Evolutionary conservation across 1,284 basidiomycete genomes (phyloP).

Genomic region (Butyriboletus appendiculatus): DNA sequence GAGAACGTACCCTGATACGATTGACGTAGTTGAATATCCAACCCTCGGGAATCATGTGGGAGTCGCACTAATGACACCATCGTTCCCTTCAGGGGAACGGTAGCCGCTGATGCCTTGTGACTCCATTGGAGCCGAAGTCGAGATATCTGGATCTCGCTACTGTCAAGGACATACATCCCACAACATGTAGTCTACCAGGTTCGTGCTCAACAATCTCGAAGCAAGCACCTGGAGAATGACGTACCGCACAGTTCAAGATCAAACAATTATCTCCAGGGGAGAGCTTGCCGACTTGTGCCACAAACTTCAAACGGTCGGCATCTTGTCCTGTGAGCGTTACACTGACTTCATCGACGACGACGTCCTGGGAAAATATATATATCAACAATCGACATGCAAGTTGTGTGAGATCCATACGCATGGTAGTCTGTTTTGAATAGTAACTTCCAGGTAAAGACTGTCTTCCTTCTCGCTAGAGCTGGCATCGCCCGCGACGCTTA

Average conservation of each 20-base stretch:
- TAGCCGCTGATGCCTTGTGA: conserved; percentile 38
- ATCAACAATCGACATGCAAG: conserved; percentile 12
- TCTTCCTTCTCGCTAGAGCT: conserved; percentile 58
- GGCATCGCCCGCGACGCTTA: conserved; percentile 49
- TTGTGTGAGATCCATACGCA: conserved; percentile 49
- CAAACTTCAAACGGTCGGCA: conserved; percentile 54
- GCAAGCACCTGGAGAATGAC: conserved; percentile 28
- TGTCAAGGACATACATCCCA: conserved; percentile 63
- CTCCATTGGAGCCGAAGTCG: conserved; percentile 61
- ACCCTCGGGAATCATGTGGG: conserved; percentile 55
- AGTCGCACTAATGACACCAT: conserved; percentile 51
- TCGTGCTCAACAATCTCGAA: neutral
- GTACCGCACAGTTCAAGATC: conserved; percentile 67
- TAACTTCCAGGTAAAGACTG: conserved; percentile 59
- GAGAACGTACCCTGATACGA: conserved; percentile 57
- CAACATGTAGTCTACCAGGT: conserved; percentile 56
- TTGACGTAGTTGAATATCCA: conserved; percentile 61
- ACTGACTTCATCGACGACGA: conserved; percentile 53
- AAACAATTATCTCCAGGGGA: conserved; percentile 56
- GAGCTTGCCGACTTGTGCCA: conserved; percentile 39
- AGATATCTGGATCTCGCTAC: conserved; percentile 59
- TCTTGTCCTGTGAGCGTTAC: conserved; percentile 58
- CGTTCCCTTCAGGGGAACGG: conserved; percentile 29
- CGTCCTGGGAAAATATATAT: conserved; percentile 39
- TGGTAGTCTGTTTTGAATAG: conserved; percentile 64